Evolutionary conservation across 2,329 filamentous ascomycete genomes (phyloP), one percentile per base, ranked within the genome.

Genomic region (Pestalotiopsis sp.): DNA sequence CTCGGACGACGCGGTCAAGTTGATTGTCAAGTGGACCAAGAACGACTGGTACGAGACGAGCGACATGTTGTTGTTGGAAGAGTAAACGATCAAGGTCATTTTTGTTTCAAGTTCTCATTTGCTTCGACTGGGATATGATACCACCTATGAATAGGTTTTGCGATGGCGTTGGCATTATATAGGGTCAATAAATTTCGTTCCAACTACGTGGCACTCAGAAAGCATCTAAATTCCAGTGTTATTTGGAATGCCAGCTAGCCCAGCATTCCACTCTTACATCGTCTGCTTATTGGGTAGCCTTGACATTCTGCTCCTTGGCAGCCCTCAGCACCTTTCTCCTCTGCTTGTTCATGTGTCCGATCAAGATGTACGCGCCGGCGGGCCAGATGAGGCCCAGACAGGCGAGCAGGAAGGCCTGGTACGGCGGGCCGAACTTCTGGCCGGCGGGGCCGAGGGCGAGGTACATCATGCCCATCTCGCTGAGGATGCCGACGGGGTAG

Each of bases 341-440:
- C 86, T 99, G 96, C 71, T 87, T 86, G 86, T 98, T 93, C 96
- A 99, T 98, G 81, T 99, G 93, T 25, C 93, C 94, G 79, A 96
- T 98, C 69, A 98, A 82, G 68, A 97, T 87, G 76, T 96, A 97
- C 4, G 93, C 89, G 77, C 84, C 94, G 92, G 70, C 94, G 59
- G 97, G 87, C 80, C 97, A 98, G 67, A 95, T 85, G 3, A 87
- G 84, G 75, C 97, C 76, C 36, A 97, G 87, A 80, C 97, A 98
- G 67, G 94, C 85, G 4, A 87, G 86, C 75, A 97, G 76, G 45
- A 95, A 87, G 85, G 76, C 89, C 89, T 74, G 95, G 81, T 67
- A 86, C 83, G 82, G 71, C 78, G 83, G 76, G 81, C 83, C 72
- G 80, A 84, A 72, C 83, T 79, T 72, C 75, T 82, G 63, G 6